A percentile compares a stretch with the other conserved stretches of the same genome.
Evolutionary conservation across 768 basidiomycete species (phyloP).

Genomic region (Termitomyces sp.): DNA sequence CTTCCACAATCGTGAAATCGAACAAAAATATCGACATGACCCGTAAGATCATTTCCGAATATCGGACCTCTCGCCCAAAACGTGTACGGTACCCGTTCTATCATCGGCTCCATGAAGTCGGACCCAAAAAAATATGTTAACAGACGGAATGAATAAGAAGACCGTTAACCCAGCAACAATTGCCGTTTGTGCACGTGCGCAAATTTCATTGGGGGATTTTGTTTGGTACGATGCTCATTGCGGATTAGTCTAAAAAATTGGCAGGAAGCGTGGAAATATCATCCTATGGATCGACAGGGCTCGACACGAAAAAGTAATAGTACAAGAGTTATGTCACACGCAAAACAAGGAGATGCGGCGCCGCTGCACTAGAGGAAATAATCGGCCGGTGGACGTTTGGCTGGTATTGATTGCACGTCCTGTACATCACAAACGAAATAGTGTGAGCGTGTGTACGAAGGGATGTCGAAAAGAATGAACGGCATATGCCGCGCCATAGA

Average conservation of each 20-base stretch:
- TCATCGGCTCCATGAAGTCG: neutral
- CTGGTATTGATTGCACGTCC: slow-evolving; percentile 79
- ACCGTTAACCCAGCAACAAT: neutral
- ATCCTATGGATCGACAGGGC: neutral
- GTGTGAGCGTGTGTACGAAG: neutral
- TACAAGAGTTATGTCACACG: slow-evolving; percentile 1
- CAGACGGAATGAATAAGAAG: neutral
- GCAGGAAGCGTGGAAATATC: neutral
- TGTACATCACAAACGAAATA: slow-evolving; percentile 19
- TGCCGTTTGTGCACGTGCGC: neutral
- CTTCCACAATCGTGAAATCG: neutral
- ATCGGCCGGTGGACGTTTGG: slow-evolving; percentile 81
- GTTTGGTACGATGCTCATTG: neutral
- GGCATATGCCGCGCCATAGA: neutral
- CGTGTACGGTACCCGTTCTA: neutral
- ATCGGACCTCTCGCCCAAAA: neutral
- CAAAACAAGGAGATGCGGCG: neutral
- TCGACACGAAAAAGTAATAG: slow-evolving; percentile 1
- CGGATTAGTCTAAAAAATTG: neutral
- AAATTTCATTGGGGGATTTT: neutral
- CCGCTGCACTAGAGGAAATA: slow-evolving; percentile 66
- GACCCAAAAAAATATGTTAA: neutral
- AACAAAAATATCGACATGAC: neutral
- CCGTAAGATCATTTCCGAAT: neutral
- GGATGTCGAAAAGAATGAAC: neutral